Conservation (phyloP, 108 stramenopile genomes). For the Cylindrotheca closterium region DNA sequence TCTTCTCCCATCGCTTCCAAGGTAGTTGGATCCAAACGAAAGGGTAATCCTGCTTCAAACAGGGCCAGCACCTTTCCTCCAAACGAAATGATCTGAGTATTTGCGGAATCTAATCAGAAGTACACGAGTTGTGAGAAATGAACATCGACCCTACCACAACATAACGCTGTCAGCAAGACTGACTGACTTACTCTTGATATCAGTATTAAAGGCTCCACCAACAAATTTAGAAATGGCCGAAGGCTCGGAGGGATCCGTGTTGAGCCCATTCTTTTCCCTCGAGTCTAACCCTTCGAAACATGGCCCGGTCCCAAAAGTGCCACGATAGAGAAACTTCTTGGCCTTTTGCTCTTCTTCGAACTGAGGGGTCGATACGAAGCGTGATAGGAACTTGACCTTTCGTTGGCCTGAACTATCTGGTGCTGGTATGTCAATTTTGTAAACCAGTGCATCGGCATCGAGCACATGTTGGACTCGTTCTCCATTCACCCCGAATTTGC, state of each 20-base stretch:
- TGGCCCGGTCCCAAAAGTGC: conserved; percentile 54
- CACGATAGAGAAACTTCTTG: conserved; percentile 35
- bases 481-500: conserved; percentile 50
- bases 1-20: conserved; percentile 54
- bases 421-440: conserved; percentile 34
- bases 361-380: conserved; percentile 49
- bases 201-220: conserved; percentile 47
- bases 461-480: conserved; percentile 53
- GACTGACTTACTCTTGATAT: conserved; percentile 38
- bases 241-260: conserved; percentile 38
- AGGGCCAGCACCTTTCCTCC: conserved; percentile 62
- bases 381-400: conserved; percentile 39
- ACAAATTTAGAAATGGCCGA: conserved; percentile 34
- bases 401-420: conserved; percentile 5
- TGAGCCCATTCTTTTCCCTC: conserved; percentile 32
- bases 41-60: conserved; percentile 61
- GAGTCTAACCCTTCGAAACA: conserved; percentile 13
- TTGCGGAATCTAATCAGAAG: conserved; percentile 51
- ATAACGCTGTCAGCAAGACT: too few relatives aligned
- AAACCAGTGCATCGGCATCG: conserved; percentile 56
- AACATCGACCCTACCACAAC: too few relatives aligned
- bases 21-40: conserved; percentile 46
- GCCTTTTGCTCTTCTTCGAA: conserved; percentile 37
- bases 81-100: conserved; percentile 62
- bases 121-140: too few relatives aligned